Base-by-base conservation (phyloP, 2,329 filamentous ascomycete genomes). In the Endoconidiophora polonica region DNA sequence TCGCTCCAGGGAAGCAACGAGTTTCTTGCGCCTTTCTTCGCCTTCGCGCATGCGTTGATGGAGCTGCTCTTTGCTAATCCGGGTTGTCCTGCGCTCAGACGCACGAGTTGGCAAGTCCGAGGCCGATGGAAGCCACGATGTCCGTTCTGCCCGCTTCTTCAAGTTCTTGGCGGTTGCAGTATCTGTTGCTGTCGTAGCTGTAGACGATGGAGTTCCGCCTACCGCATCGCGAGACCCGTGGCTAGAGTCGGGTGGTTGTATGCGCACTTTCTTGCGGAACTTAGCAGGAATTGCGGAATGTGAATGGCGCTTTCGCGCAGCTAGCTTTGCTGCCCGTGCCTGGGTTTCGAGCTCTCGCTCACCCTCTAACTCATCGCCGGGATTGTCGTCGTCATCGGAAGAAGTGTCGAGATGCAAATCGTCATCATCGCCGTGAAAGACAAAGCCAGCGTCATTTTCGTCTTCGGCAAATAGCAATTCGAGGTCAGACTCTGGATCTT, bases 391-490 rank as follows among this genome's bases (percentile, higher is more conserved):
- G 44, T 87, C 83, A 55, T 86, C 83, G 0, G 79, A 85, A 0
- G 86, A 93, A 12, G 83, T 88, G 59, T 93, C 86, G 69, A 95
- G 81, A 44, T 85, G 80, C 57, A 85, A 79, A 60, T 95, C 90
- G 43, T 77, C 80, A 5, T 72, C 76, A 58, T 87, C 82, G 49
- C 77, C 79, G 2, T 52, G 23, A n/a, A 46, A 52, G 5, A 49
- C 50, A 64, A 88, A 81, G 54, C 82, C 73, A 52, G 70, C 70
- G 58, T 83, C 79, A 52, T 82, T 71, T 51, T 77, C 84, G 53
- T 81, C 78, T 60, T 85, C 81, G 55, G 79, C 78, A 58, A 86
- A 86, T n/a, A 86, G 71, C 2, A 85, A 68, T 57, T 83, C 79
- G n/a, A 86, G 72, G 46, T 81, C 77, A 24, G 73, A 73, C 55